Conservation (phyloP, 1,284 basidiomycete species). For the Moniliella sp. region DNA sequence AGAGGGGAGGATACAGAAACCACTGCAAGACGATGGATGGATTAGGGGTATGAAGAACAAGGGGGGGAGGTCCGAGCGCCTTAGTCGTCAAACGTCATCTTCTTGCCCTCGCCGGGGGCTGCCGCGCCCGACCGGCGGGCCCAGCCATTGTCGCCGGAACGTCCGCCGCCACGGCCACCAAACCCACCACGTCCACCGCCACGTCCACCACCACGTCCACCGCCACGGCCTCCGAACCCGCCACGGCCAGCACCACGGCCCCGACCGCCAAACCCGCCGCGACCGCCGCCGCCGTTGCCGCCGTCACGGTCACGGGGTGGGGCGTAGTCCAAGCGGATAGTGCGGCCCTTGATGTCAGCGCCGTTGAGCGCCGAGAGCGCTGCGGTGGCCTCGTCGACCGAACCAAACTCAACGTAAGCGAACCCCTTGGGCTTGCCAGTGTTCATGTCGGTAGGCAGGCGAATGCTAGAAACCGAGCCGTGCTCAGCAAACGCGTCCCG, state of each 20-base stretch:
- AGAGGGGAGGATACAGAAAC: no score
- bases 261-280: slow-evolving; percentile 37
- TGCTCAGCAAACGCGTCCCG: slow-evolving; percentile 81
- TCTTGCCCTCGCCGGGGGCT: slow-evolving; percentile 52
- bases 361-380: slow-evolving; percentile 52
- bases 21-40: no score
- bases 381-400: slow-evolving; percentile 56
- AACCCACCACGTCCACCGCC: slow-evolving; percentile 34
- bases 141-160: slow-evolving; percentile 6
- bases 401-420: slow-evolving; percentile 81
- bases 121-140: slow-evolving; percentile 45
- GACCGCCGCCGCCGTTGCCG: slow-evolving; percentile 37
- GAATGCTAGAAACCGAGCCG: slow-evolving; percentile 67
- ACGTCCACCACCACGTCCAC: slow-evolving; percentile 27
- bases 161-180: slow-evolving; percentile 10
- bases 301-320: slow-evolving; percentile 49
- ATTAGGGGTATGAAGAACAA: no score
- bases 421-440: slow-evolving; percentile 80
- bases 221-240: slow-evolving; percentile 38
- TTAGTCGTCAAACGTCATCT: slow-evolving; percentile 57
- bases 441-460: slow-evolving; percentile 80
- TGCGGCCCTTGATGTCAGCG: slow-evolving; percentile 59
- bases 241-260: slow-evolving; percentile 20
- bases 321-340: slow-evolving; percentile 67
- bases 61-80: no score